phyloP scores from a whole-genome alignment of 1,139 yeast genomes.

The Pichia sp. region DNA sequence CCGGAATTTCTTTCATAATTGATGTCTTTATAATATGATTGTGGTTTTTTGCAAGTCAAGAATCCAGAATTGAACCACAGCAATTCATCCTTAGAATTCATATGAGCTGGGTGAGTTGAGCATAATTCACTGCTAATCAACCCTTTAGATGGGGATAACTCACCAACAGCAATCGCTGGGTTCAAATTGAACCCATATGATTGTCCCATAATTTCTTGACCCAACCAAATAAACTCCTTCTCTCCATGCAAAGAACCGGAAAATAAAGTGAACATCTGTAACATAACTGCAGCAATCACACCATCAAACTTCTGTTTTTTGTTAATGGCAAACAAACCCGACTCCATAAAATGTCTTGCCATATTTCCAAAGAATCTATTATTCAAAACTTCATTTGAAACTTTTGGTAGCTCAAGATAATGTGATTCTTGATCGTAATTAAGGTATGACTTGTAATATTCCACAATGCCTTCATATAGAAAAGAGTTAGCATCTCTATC shows the following conservation, averaged over 20 bases:
- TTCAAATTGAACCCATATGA: slow-evolving; percentile 40
- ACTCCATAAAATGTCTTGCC: slow-evolving; percentile 47
- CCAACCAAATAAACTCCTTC: slow-evolving; percentile 59
- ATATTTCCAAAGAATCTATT: slow-evolving; percentile 35
- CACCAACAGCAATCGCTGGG: slow-evolving; percentile 46
- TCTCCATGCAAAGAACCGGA: slow-evolving; percentile 39
- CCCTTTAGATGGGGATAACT: slow-evolving; percentile 24
- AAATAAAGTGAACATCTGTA: slow-evolving; percentile 28
- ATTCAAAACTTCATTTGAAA: slow-evolving; percentile 16
- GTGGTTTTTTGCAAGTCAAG: slow-evolving; percentile 45
- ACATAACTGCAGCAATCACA: slow-evolving; percentile 33
- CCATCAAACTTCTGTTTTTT: slow-evolving; percentile 38
- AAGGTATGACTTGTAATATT: slow-evolving; percentile 36
- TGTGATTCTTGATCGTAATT: slow-evolving; percentile 28
- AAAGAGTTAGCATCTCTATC: slow-evolving; percentile 31
- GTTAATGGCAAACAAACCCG: slow-evolving; percentile 46
- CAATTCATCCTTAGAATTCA: slow-evolving; percentile 37
- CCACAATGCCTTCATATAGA: slow-evolving; percentile 36
- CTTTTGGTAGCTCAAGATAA: slow-evolving; percentile 15
- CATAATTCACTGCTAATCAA: slow-evolving; percentile 43
- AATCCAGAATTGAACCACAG: slow-evolving; percentile 68
- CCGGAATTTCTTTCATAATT: slow-evolving; percentile 22
- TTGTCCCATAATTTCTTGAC: slow-evolving; percentile 45
- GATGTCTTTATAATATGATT: slow-evolving; percentile 28
- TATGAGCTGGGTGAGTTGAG: slow-evolving; percentile 64